Evolutionary conservation across 371 early-diverging fungal genomes (phyloP), one percentile per base, ranked within the genome.

Genomic region (Syncephalastrum monosporum): DNA sequence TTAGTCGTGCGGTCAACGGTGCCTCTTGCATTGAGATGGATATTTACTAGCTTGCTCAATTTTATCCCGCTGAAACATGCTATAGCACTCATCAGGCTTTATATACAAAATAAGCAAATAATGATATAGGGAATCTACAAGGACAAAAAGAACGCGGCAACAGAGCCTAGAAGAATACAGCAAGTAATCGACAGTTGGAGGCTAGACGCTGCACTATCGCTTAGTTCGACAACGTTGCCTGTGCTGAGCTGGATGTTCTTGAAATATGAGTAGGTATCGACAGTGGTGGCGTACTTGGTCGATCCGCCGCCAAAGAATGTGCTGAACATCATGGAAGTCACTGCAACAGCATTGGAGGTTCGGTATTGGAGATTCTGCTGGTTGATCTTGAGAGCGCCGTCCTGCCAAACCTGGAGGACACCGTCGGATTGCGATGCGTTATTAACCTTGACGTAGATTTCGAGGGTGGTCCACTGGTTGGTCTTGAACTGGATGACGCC

Each of bases 281-380:
- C 57, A 1, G 75, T 71, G 0, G 77, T 73, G 0, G 79, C 79
- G 47, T 75, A 82, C 4, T 52, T 50, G 2, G 71, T 42, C 15
- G 65, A 62, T 5, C 74, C 67, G n/a, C 82, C 82, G 38, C 82
- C 82, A 62, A 79, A 82, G 65, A 82, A 82, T 2, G 79, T 75
- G 13, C 77, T 77, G 57, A 82, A 82, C 74, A 79, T 74, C 41
- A 82, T 38, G 19, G 71, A 68, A 7, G 79, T 69, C 21, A 61
- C 52, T 6, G 64, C 69, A 21, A 73, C 55, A 12, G 64, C 63
- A 17, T 69, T 63, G 25, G 57, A 56, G 14, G 77, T 56, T 17
- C 75, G 69, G 44, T 77, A 82, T 1, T 66, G 64, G 0, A 82
- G 25, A 8, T 63, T 55, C 24, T 64, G 64, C 55, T 66, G 63